Evolutionary conservation across 768 basidiomycete genomes (phyloP), one percentile per base, ranked within the genome.

Genomic region (Suillus ampliporus): DNA sequence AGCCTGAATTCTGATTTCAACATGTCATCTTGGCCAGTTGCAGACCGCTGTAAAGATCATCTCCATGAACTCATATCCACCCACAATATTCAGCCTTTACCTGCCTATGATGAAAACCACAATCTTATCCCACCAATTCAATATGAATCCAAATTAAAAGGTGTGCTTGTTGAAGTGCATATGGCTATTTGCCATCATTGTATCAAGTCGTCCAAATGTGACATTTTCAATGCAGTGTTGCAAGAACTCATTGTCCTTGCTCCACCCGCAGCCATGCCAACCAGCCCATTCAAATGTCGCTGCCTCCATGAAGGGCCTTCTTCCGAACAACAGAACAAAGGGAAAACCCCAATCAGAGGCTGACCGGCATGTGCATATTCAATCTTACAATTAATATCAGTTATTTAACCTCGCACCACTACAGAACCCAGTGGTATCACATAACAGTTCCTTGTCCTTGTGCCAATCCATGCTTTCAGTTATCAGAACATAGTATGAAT

Each of bases 1-100:
- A 51, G 21, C 15, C 61, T 57, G 7, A 46, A 35, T 35, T 37
- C 44, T 13, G 35, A 62, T 4, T 61, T 53, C 13, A 3, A 23
- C 6, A 48, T 62, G 54, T 38, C 51, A 21, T 37, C 14, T 11
- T 62, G 61, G 61, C 61, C 44, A 23, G 46, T 62, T 48, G 40
- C 53, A 1, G 21, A n/a, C n/a, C n/a, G n/a, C n/a, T n/a, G n/a
- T n/a, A n/a, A n/a, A n/a, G n/a, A n/a, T n/a, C n/a, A n/a, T n/a
- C n/a, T n/a, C n/a, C n/a, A n/a, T n/a, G n/a, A n/a, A n/a, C n/a
- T n/a, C n/a, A n/a, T n/a, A n/a, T n/a, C n/a, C n/a, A n/a, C n/a
- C n/a, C n/a, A n/a, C n/a, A n/a, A n/a, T n/a, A n/a, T n/a, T n/a
- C n/a, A n/a, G n/a, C n/a, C n/a, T n/a, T n/a, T n/a, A n/a, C n/a